Evolutionary conservation across 2,329 filamentous ascomycete species (phyloP).

Genomic region (Trichophaea hybrida): DNA sequence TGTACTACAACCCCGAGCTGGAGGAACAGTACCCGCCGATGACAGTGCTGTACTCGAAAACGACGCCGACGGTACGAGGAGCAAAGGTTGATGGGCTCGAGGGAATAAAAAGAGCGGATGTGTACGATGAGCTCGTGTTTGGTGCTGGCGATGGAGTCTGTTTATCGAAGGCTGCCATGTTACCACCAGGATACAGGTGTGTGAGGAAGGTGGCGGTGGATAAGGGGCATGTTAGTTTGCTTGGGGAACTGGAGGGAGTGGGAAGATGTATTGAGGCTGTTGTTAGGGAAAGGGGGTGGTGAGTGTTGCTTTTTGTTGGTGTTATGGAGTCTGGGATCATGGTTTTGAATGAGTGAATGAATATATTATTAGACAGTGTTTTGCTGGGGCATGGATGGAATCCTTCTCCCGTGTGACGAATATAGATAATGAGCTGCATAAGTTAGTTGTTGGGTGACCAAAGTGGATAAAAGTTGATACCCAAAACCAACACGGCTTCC

Average conservation of each 20-base stretch:
- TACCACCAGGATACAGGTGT: constrained; percentile 63
- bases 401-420: no score
- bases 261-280: constrained; percentile 54
- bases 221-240: constrained; percentile 70
- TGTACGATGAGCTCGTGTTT: constrained; percentile 77
- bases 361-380: no score
- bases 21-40: constrained; percentile 69
- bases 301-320: not conserved
- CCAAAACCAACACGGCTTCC: no score
- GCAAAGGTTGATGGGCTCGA: constrained; percentile 60
- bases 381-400: no score
- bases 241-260: constrained; percentile 72
- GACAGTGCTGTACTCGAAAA: constrained; percentile 73
- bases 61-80: constrained; percentile 69
- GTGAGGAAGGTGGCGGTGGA: constrained; percentile 65
- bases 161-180: constrained; percentile 69
- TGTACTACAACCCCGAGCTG: constrained; percentile 46
- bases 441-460: no score
- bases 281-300: constrained; percentile 17
- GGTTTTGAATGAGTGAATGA: no score
- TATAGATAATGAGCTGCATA: no score
- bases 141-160: constrained; percentile 81
- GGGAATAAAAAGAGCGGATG: constrained; percentile 59
- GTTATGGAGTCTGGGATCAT: no score
- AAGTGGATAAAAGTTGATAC: no score